phyloP scores from a whole-genome alignment of 176 grass and related monocot species.

The Coix lacrymajobi region DNA sequence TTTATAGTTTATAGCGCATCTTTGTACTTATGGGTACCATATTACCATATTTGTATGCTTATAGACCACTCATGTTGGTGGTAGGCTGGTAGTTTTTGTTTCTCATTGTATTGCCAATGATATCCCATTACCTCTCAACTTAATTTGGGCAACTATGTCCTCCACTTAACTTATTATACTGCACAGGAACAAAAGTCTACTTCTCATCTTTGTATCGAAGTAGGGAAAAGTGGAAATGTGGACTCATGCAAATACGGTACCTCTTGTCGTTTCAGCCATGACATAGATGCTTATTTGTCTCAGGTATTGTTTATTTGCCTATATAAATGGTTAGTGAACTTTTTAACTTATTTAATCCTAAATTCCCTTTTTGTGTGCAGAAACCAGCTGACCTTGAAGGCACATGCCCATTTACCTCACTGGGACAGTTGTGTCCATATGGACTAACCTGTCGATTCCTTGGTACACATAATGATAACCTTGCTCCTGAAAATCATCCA shows the following conservation, averaged over 20 bases:
- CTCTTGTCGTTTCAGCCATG: slow-evolving; percentile 89
- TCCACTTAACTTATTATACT: not conserved
- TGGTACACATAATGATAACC: slow-evolving; percentile 52
- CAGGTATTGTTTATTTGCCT: slow-evolving; percentile 44
- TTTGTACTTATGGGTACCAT: not conserved
- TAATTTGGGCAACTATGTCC: not conserved
- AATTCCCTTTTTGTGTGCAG: slow-evolving; percentile 29
- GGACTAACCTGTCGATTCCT: slow-evolving; percentile 75
- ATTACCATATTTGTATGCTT: not conserved
- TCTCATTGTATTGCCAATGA: not conserved
- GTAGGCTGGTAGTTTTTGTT: not conserved
- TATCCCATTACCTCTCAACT: slow-evolving; percentile 15
- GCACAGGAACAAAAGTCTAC: slow-evolving; percentile 65
- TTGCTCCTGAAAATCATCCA: slow-evolving; percentile 32
- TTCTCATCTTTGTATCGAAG: slow-evolving; percentile 64
- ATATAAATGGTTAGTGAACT: not conserved
- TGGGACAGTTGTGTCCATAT: slow-evolving; percentile 67
- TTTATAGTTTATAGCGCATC: not conserved
- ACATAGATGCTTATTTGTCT: slow-evolving; percentile 71
- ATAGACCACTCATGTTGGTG: not conserved
- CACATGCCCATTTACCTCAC: slow-evolving; percentile 56
- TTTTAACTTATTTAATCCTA: slow-evolving; percentile 16
- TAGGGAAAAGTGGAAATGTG: slow-evolving; percentile 70
- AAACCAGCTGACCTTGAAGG: slow-evolving; percentile 91
- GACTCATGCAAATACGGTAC: slow-evolving; percentile 60